Base-by-base conservation (phyloP, 257 asterid species). In the Fraxinus anomala region DNA sequence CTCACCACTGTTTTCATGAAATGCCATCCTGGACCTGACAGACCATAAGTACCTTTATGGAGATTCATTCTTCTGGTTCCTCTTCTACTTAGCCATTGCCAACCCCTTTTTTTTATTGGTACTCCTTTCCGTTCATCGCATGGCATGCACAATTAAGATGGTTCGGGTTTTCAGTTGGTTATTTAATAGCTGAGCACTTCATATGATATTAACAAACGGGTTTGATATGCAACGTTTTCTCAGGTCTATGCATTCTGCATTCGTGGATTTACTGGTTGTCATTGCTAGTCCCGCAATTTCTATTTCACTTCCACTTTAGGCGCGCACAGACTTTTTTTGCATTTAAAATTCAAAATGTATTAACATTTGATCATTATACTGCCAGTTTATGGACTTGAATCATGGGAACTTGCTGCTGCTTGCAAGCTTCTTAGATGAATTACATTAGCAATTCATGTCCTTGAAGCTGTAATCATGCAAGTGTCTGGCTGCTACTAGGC, bases 11-110 rank as follows among this genome's bases (percentile, higher is more conserved):
- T 39, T 39, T 39, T 39, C 44, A 11, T 1, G 44, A 39, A 39
- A 39, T 39, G 13, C 13, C 44, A 39, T 9, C 44, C 44, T 9
- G 44, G 44, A 9, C 44, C 44, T 39, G 13, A 39, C 13, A 39
- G 13, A 39, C 44, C 44, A 39, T 8, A 39, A 39, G 13, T 8
- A 39, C 44, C 13, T 39, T 39, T 39, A 39, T 85, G 86, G 91
- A 92, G 88, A 87, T 88, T 23, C 87, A 88, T 72, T 82, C 94
- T 79, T 79, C 94, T 42, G 78, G 85, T 49, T 78, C 91, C 19
- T 69, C 93, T 67, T 85, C 94, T 70, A 67, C 31, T 75, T 86
- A 79, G 82, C 34, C 80, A 59, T 31, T 36, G 17, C 24, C 40
- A 28, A 44, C 12, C 63, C 36, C 84, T 19, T 42, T 77, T 77